Evolutionary conservation across 2,329 filamentous ascomycete species (phyloP), one percentile per base, ranked within the genome.

Genomic region (Fonsecaea erecta): DNA sequence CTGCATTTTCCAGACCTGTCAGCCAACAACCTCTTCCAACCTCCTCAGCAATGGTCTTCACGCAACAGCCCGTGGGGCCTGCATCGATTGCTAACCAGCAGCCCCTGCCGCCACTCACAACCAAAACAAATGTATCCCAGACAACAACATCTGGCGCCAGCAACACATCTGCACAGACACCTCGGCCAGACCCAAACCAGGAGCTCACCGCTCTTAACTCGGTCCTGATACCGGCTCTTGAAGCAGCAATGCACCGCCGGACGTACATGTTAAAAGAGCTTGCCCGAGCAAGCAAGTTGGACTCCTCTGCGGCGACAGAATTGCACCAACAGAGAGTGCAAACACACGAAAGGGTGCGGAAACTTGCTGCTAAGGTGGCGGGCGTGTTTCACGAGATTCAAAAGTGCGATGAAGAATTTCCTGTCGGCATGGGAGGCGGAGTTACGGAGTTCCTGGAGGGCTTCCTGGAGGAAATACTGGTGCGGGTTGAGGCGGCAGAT

Each of bases 391-490:
- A 89, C 74, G 93, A 97, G 76, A 92, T 99, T 73, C 94, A 99
- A 77, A 86, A 90, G 68, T 91, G 89, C 78, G 95, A 99, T 77
- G 90, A 90, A 75, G 86, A 88, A 51, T 90, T 92, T 71, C 92
- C 93, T 5, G 92, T 98, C 11, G 92, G 93, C 0, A 97, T 98
- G 94, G 94, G 93, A 0, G 89, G 92, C 52, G 93, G 94, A 28
- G 93, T 97, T 1, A 88, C 88, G 52, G 92, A 91, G 0, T 96
- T 98, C 71, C 79, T 98, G 7, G 95, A 99, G 77, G 94, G 93
- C 0, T 86, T 98, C 68, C 80, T 99, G 35, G 95, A 99, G 77
- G 95, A 99, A 81, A 90, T 99, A 26, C 81, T 99, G 24, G 93
- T 97, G 37, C 82, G 95, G 62, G 92, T 98, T 14, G 94, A 98